Evolutionary conservation across 345 rosid species (phyloP).

Genomic region (Aegle marmelos): DNA sequence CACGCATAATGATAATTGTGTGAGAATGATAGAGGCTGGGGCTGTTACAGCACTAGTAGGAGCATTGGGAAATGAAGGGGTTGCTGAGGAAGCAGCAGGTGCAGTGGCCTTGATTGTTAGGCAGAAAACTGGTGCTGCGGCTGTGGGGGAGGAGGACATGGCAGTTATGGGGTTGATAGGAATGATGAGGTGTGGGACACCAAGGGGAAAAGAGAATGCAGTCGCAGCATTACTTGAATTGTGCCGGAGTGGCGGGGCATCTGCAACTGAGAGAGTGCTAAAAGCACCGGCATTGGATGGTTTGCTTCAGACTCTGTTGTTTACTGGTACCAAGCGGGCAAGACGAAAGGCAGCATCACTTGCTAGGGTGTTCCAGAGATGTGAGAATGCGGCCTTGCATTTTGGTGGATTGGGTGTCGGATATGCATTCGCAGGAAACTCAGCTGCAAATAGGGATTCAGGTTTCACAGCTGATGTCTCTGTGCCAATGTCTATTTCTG

Average conservation of each 20-base stretch:
- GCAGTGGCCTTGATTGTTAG: constrained; percentile 83
- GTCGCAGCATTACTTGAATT: constrained; percentile 92
- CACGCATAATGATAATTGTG: constrained; percentile 76
- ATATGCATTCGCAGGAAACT: constrained; percentile 61
- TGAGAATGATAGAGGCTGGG: constrained; percentile 74
- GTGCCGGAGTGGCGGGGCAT: constrained; percentile 76
- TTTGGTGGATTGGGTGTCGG: constrained; percentile 55
- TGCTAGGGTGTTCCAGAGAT: constrained; percentile 81
- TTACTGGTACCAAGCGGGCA: constrained; percentile 92
- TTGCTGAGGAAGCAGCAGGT: constrained; percentile 91
- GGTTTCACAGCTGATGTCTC: constrained; percentile 65
- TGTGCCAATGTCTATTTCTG: constrained; percentile 61
- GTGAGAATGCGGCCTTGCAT: constrained; percentile 54
- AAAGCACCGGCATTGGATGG: constrained; percentile 78
- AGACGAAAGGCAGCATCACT: constrained; percentile 94
- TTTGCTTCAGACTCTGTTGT: constrained; percentile 69
- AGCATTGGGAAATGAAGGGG: constrained; percentile 70
- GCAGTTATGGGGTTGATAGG: constrained; percentile 64
- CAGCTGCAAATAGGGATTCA: constrained; percentile 40
- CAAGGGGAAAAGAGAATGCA: constrained; percentile 93
- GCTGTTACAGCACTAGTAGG: constrained; percentile 69
- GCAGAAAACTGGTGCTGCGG: constrained; percentile 74
- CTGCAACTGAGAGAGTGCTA: constrained; percentile 65
- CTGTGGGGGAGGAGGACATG: constrained; percentile 69
- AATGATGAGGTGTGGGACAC: constrained; percentile 90